These are phyloP conservation scores for Phytophthora fragariae DNA, from an alignment of 352 stramenopile species.

Conservation along the genomic window DNA sequence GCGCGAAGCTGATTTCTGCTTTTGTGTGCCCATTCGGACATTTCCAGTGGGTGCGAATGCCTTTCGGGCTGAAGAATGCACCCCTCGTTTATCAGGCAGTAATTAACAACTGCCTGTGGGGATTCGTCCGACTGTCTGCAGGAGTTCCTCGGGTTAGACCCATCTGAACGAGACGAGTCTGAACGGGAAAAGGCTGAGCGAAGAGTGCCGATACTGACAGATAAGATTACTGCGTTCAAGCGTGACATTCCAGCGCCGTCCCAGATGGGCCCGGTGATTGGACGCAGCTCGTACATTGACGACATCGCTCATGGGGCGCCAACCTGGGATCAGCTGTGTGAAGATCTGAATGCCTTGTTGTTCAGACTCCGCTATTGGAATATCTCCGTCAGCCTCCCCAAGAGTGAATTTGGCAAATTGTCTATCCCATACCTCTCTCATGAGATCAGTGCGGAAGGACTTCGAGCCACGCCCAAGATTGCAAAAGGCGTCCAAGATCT, in stretches of 20 bases:
- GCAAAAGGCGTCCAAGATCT: neutral
- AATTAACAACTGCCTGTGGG: constrained; percentile 7
- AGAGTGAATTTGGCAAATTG: neutral
- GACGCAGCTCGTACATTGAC: neutral
- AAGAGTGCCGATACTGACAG: neutral
- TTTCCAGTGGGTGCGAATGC: constrained; percentile 8
- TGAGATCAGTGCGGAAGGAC: neutral
- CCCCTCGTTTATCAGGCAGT: neutral
- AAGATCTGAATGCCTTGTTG: neutral
- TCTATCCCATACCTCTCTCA: neutral
- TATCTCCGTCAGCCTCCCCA: constrained; percentile 3
- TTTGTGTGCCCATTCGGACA: constrained; percentile 8
- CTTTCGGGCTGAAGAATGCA: constrained; percentile 3
- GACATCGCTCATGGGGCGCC: neutral
- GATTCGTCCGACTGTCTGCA: neutral
- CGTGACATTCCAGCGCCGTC: neutral
- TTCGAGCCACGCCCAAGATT: constrained; percentile 1
- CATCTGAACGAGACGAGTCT: neutral
- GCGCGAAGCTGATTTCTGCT: neutral
- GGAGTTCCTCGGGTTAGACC: neutral
- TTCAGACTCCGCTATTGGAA: constrained; percentile 5
- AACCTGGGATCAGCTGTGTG: neutral
- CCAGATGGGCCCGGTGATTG: neutral
- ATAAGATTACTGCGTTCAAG: neutral
- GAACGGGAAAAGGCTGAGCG: neutral